These are phyloP conservation scores for Neurospora africana DNA, from an alignment of 495 filamentous ascomycete genomes.

Conservation along the genomic window DNA sequence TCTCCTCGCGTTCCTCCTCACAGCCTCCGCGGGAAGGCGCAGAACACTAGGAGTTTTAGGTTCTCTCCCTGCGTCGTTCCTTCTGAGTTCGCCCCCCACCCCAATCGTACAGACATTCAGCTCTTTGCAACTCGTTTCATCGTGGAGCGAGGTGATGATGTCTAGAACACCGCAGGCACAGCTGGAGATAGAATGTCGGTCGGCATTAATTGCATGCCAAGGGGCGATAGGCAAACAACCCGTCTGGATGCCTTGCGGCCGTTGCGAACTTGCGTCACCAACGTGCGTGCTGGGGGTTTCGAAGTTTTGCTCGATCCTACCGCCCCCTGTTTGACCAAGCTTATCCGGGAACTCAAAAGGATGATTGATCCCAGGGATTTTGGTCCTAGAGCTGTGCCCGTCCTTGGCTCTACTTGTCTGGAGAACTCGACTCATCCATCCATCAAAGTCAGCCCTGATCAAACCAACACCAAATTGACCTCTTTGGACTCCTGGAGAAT, in stretches of 20 bases:
- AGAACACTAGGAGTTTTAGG: neutral
- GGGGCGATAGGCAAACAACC: neutral
- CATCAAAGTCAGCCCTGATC: too few relatives aligned
- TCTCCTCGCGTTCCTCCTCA: neutral
- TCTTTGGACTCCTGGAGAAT: too few relatives aligned
- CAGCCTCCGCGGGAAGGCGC: neutral
- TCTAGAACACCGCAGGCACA: neutral
- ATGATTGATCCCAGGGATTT: neutral
- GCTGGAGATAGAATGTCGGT: neutral
- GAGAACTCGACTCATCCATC: neutral
- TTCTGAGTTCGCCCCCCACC: neutral
- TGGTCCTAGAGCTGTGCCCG: neutral
- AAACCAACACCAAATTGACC: neutral
- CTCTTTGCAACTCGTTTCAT: neutral
- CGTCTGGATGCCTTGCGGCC: neutral
- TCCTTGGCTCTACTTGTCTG: neutral
- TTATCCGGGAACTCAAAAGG: neutral
- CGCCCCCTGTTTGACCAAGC: neutral
- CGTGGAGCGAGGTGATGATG: neutral
- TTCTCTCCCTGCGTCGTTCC: neutral
- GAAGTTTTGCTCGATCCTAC: neutral
- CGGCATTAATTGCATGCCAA: neutral
- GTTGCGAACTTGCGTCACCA: neutral
- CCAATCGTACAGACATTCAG: neutral
- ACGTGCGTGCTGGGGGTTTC: neutral